phyloP scores from a whole-genome alignment of 2,329 filamentous ascomycete genomes.

The Truncatella angustata region DNA sequence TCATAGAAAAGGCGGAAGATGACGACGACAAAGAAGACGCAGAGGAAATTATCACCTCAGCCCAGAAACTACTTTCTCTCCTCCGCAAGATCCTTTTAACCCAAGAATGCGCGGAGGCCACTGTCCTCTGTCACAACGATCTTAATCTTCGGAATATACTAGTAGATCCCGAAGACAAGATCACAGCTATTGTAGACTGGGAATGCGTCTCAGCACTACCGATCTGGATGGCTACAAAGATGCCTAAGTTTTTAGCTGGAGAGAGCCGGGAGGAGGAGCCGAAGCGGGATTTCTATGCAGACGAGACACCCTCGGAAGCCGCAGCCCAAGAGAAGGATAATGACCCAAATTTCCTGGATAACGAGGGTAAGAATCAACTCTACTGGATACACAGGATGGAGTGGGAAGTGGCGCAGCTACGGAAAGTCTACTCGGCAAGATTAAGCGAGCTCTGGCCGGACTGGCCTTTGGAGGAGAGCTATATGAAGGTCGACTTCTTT shows the following conservation, averaged over 20 bases:
- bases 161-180: constrained; percentile 31
- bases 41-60: neutral
- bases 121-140: constrained; percentile 35
- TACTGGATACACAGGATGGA: constrained; percentile 39
- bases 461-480: constrained; percentile 21
- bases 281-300: constrained; percentile 25
- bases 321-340: neutral
- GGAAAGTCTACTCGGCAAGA: constrained; percentile 29
- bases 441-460: constrained; percentile 29
- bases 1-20: constrained; percentile 11
- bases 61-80: neutral
- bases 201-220: constrained; percentile 40
- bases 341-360: constrained; percentile 28
- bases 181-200: constrained; percentile 41
- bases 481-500: neutral
- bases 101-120: constrained; percentile 21
- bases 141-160: constrained; percentile 38
- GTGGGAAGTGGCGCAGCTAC: constrained; percentile 37
- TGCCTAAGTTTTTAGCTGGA: constrained; percentile 15
- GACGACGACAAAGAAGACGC: constrained; percentile 10
- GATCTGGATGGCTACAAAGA: constrained; percentile 32
- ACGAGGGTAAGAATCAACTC: constrained; percentile 35
- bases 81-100: neutral
- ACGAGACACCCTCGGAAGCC: constrained; percentile 21
- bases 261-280: constrained; percentile 29